Percentiles rank a stretch among this genome's conserved stretches.
Evolutionary conservation across 2,329 filamentous ascomycete genomes (phyloP).

Genomic region (Fusarium floridanum): DNA sequence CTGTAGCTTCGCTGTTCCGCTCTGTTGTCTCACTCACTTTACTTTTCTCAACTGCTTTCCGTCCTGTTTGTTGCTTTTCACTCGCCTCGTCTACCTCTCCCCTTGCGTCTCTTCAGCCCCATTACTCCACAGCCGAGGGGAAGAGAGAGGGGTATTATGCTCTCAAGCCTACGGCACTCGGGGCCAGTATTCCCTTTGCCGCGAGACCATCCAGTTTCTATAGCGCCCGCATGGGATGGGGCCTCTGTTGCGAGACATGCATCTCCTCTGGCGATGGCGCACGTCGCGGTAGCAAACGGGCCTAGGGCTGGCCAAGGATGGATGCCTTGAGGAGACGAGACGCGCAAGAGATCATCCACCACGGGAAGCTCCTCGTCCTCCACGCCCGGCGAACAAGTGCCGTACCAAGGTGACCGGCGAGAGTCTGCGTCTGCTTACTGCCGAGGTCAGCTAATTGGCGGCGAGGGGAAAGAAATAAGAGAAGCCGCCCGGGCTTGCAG

Average conservation of each 20-base stretch:
- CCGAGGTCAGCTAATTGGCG: neutral
- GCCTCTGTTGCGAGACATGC: conserved; percentile 38
- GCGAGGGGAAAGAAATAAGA: conserved; percentile 14
- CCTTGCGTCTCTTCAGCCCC: conserved; percentile 31
- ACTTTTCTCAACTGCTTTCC: conserved; percentile 24
- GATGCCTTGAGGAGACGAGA: conserved; percentile 13
- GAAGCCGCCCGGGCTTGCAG: conserved; percentile 7
- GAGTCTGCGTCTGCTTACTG: conserved; percentile 1
- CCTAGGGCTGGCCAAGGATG: conserved; percentile 3
- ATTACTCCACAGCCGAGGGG: conserved; percentile 26
- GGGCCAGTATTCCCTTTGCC: conserved; percentile 8
- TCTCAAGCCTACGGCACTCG: neutral
- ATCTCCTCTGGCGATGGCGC: conserved; percentile 12
- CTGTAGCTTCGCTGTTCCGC: conserved; percentile 4
- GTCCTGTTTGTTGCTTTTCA: conserved; percentile 14
- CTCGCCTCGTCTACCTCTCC: conserved; percentile 9
- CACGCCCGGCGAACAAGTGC: conserved; percentile 5
- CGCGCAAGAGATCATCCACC: conserved; percentile 6
- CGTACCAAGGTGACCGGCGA: neutral
- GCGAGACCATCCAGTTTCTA: conserved; percentile 16
- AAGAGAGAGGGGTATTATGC: neutral
- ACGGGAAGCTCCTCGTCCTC: conserved; percentile 27
- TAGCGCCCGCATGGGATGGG: conserved; percentile 21
- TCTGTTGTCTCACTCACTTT: conserved; percentile 17
- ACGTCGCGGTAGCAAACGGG: conserved; percentile 11